Evolutionary conservation across 2,329 filamentous ascomycete species (phyloP), one percentile per base, ranked within the genome.

Genomic region (Verruconis gallopava): DNA sequence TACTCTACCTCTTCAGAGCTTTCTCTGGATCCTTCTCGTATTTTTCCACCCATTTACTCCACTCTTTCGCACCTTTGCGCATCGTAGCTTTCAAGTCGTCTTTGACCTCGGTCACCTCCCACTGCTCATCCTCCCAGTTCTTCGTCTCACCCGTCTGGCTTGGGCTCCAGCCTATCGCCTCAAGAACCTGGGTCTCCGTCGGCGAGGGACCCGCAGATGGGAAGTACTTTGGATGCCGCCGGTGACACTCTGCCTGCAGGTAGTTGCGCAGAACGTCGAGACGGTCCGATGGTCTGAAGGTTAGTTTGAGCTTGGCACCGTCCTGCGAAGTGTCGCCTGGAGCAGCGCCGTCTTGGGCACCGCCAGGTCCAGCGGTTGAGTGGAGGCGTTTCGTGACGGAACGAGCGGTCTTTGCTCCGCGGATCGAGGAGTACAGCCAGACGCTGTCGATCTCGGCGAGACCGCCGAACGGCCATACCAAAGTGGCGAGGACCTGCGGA

Each of bases 101-200:
- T 49, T 60, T 62, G 17, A 63, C 60, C 49, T 64, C 62, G 5
- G 45, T 48, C 21, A 55, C 47, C 50, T 64, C 63, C 60, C 62
- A 67, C 46, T 58, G 52, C 50, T 66, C 62, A 42, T 68, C 64
- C 46, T 67, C 63, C 62, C 53, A 66, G 41, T 59, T 65, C 49
- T 45, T 55, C 30, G 48, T 56, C 47, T 39, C 50, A 33, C 46
- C 50, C n/a, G 53, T 50, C 21, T 53, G 49, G 40, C 51, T 59
- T 2, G 64, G 61, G 4, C 49, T 50, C 64, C 65, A 68, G 0
- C 63, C 65, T 34, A 67, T 64, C 0, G 63, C 62, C 21, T 63
- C 54, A 13, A 67, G 47, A 4, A 64, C 56, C 11, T 64, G 55
- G 5, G 49, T 58, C 46, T 66, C 63, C 2, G 56, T 60, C 2